Base-by-base conservation (phyloP, 2,329 filamentous ascomycete genomes). In the Penicillium sp. region DNA sequence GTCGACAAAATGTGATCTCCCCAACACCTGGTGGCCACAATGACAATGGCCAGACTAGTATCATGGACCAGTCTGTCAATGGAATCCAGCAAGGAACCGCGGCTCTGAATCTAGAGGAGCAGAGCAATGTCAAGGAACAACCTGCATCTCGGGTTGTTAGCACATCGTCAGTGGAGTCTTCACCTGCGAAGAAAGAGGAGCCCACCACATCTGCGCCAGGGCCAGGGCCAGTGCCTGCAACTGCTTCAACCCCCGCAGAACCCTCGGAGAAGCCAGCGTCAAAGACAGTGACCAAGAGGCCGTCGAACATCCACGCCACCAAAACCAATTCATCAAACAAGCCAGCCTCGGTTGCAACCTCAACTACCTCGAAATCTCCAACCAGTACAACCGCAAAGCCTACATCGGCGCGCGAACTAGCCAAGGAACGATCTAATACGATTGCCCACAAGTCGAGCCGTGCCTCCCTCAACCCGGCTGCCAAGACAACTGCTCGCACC, bases 361-460 rank as follows among this genome's bases (percentile, higher is more conserved):
- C 56, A 17, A 48, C 60, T 27, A 34, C 56, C 12, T 13, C 60
- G n/a, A 70, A 65, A 45, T 32, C 62, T 2, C 32, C 62, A 15
- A 51, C 56, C 29, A 58, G 27, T 12, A 55, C 58, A 17, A 46
- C 51, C 15, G 29, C 65, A 18, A 67, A 54, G 54, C 51, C 42
- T 34, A 29, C 56, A 54, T 47, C 74, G 61, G 49, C 68, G 64
- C 43, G 64, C 56, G 64, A 69, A 20, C 54, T 60, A 15, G 65
- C 65, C n/a, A 69, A 63, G 50, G 64, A 67, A 24, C 55, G 67
- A 3, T 26, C 62, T n/a, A 67, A 64, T 46, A 58, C 59, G 29
- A 51, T 62, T 26, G 50, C 54, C 17, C 64, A 66, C 49, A 74
- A 71, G 54, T 55, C 68, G 5, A 70, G 66, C 46, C 68, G 67